Evolutionary conservation across 257 asterid genomes (phyloP).

Genomic region (Dorcoceras hygrometricum): DNA sequence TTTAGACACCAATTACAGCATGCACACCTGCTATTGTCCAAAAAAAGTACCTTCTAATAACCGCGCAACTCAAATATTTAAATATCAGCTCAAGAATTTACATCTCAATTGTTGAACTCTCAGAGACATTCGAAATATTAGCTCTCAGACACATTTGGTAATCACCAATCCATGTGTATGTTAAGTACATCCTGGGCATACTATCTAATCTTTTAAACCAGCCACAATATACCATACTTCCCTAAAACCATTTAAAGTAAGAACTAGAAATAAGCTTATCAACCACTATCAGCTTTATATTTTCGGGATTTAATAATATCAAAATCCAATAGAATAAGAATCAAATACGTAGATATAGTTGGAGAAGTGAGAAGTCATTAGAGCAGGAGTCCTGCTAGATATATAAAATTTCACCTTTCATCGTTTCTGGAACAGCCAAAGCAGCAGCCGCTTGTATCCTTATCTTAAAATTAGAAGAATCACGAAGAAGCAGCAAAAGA

Average conservation of each 20-base stretch:
- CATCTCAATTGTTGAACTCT: background rate
- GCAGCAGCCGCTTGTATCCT: slow-evolving; percentile 99
- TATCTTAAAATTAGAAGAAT: slow-evolving; percentile 90
- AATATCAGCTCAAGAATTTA: background rate
- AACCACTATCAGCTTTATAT: background rate
- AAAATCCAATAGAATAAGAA: background rate
- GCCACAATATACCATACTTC: background rate
- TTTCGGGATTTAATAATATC: background rate
- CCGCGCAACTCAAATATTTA: too few species aligned
- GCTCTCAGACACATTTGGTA: background rate
- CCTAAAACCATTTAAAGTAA: slow-evolving; percentile 12
- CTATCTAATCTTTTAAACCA: background rate
- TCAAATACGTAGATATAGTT: slow-evolving; percentile 7
- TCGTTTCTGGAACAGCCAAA: slow-evolving; percentile 84
- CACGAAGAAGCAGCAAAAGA: slow-evolving; percentile 79
- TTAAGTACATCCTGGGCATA: background rate
- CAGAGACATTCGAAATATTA: background rate
- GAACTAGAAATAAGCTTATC: background rate
- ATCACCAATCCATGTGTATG: background rate
- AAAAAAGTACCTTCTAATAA: too few species aligned
- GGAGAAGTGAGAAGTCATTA: slow-evolving; percentile 16
- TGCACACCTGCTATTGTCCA: too few species aligned
- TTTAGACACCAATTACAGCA: too few species aligned
- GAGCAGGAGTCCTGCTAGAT: slow-evolving; percentile 17
- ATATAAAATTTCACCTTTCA: slow-evolving; percentile 47